Base-by-base conservation (phyloP, 495 filamentous ascomycete species). In the Tetracladium setigerum region DNA sequence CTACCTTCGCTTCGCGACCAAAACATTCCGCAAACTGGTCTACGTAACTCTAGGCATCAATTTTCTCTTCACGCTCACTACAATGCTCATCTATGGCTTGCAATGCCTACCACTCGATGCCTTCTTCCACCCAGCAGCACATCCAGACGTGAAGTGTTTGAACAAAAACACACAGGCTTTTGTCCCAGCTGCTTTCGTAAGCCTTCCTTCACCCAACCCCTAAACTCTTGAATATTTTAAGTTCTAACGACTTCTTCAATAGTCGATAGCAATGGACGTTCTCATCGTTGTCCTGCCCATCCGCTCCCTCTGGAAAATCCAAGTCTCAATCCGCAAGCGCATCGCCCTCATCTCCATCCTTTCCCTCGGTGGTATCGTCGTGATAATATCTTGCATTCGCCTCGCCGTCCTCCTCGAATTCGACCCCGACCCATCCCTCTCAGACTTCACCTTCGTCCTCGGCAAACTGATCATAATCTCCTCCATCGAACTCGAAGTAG, bases 1-100 rank as follows among this genome's bases (percentile, higher is more conserved):
- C 48, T 78, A 73, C 56, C 59, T 70, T 41, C 71, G 71, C 48
- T 68, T 79, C 45, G 67, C 68, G 17, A 62, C 61, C 24, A 51
- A 53, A 7, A 57, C 50, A 34, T 64, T 69, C 47, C 62, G 66
- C 34, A 44, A 47, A n/a, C 50, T 52, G 1, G 62, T 65, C 15
- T 68, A 62, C 62, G 17, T 45, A 0, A 40, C 63, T 22, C 54
- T 68, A 0, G 59, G 61, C 36, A 60, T 71, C 36, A 66, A 65
- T 3, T 54, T 56, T 0, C 57, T 57, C 16, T 68, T 66, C 45
- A 62, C 57, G 27, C 14, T 69, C 16, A 63, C 63, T 16, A 64
- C 18, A 47, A 68, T 43, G 49, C 35, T 47, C 22, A 33, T 52
- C 2, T 52, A 52, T 37, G n/a, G 19, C 27, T 36, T 52, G 10